phyloP scores from a whole-genome alignment of 2,329 filamentous ascomycete genomes.

The Fusarium sp. region DNA sequence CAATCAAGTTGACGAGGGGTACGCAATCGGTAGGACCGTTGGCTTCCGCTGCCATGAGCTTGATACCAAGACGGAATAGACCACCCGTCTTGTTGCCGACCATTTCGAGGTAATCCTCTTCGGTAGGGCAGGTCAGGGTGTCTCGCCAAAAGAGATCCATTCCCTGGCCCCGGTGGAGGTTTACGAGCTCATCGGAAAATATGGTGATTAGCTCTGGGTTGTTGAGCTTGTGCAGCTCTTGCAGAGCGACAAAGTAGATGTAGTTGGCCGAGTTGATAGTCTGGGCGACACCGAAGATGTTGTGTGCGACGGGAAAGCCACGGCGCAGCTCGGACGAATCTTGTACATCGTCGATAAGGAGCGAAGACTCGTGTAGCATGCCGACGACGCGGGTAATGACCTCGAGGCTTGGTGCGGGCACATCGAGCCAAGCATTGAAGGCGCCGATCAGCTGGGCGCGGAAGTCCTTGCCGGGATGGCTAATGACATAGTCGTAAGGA shows the following conservation, averaged over 20 bases:
- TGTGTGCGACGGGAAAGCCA: slow-evolving; percentile 84
- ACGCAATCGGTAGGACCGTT: slow-evolving; percentile 73
- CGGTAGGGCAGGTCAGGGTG: slow-evolving; percentile 82
- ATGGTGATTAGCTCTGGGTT: slow-evolving; percentile 76
- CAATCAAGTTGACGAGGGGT: slow-evolving; percentile 85
- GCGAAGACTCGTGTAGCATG: slow-evolving; percentile 86
- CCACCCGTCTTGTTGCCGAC: slow-evolving; percentile 91
- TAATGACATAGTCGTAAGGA: slow-evolving; percentile 83
- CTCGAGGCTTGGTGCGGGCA: slow-evolving; percentile 75
- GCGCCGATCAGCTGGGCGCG: slow-evolving; percentile 81
- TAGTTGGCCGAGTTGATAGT: slow-evolving; percentile 94
- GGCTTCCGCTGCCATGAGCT: slow-evolving; percentile 86
- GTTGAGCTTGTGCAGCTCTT: slow-evolving; percentile 77
- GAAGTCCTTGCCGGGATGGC: slow-evolving; percentile 87
- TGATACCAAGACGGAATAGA: slow-evolving; percentile 84
- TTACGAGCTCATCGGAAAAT: slow-evolving; percentile 84
- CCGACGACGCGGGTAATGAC: slow-evolving; percentile 83
- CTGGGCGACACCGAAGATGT: slow-evolving; percentile 86
- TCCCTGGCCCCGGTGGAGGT: slow-evolving; percentile 87
- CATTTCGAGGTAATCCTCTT: slow-evolving; percentile 95
- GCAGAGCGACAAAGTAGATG: slow-evolving; percentile 83
- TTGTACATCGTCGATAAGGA: slow-evolving; percentile 90
- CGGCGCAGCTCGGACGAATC: slow-evolving; percentile 81
- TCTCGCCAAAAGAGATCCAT: slow-evolving; percentile 95
- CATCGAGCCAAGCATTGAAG: slow-evolving; percentile 84